These are phyloP conservation scores for Trichophyton rubrum DNA, from an alignment of 2,329 filamentous ascomycete genomes.

Conservation along the genomic window DNA sequence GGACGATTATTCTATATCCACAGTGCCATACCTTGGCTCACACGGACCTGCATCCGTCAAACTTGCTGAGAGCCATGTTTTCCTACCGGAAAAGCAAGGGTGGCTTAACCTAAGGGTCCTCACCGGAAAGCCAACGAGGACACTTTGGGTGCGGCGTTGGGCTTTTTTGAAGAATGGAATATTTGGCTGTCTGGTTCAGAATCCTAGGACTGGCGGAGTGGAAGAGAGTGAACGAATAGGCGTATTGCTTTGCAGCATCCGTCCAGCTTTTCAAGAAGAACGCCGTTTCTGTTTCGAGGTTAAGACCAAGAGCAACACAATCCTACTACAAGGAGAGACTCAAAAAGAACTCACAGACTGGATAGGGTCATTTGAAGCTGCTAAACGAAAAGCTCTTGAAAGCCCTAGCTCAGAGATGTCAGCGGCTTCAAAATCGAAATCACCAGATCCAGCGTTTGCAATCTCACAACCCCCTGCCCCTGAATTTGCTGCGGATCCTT, in stretches of 20 bases:
- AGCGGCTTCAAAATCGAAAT: constrained; percentile 31
- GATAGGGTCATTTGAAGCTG: constrained; percentile 84
- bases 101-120: constrained; percentile 79
- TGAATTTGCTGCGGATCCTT: constrained; percentile 73
- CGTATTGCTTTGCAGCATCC: constrained; percentile 82
- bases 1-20: constrained; percentile 82
- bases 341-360: constrained; percentile 87
- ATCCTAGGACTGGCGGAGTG: constrained; percentile 65
- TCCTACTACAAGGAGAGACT: constrained; percentile 84
- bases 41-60: constrained; percentile 54
- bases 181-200: constrained; percentile 86
- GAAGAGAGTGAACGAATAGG: constrained; percentile 94
- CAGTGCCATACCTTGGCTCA: constrained; percentile 71
- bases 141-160: constrained; percentile 85
- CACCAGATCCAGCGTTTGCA: constrained; percentile 66
- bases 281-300: constrained; percentile 95
- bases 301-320: constrained; percentile 88
- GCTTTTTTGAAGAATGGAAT: constrained; percentile 93
- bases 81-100: constrained; percentile 69
- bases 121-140: constrained; percentile 76
- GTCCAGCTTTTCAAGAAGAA: constrained; percentile 83
- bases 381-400: constrained; percentile 85
- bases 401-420: constrained; percentile 45
- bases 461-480: constrained; percentile 79
- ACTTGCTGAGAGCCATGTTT: constrained; percentile 30